Percentiles rank a stretch among this genome's conserved stretches.
These are phyloP conservation scores for Xylaria sp. DNA, from an alignment of 2,329 filamentous ascomycete genomes.

Conservation along the genomic window DNA sequence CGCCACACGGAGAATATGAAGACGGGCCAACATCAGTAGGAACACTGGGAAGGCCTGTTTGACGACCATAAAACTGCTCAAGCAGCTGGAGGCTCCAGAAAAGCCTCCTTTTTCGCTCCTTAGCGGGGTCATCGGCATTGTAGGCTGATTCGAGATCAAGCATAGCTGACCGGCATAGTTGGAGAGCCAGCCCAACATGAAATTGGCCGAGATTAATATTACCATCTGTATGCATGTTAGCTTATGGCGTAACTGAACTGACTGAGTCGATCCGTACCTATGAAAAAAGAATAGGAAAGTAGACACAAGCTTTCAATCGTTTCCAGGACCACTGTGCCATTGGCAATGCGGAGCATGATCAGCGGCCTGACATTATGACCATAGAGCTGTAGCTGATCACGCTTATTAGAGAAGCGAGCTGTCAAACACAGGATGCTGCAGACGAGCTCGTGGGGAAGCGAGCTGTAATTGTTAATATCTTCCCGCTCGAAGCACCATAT, in stretches of 20 bases:
- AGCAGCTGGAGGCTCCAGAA: conserved; percentile 40
- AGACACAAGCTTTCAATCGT: conserved; percentile 39
- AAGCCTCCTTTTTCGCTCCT: conserved; percentile 36
- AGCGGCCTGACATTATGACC: conserved; percentile 38
- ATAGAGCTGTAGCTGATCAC: conserved; percentile 34
- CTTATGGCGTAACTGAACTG: neutral
- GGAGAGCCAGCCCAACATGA: conserved; percentile 37
- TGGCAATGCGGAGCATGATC: conserved; percentile 40
- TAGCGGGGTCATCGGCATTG: conserved; percentile 25
- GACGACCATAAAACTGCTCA: conserved; percentile 38
- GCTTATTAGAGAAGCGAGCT: conserved; percentile 36
- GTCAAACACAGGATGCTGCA: conserved; percentile 38
- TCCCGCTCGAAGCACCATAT: conserved; percentile 40
- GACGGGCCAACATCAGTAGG: conserved; percentile 27
- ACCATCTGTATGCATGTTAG: conserved; percentile 34
- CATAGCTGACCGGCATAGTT: conserved; percentile 38
- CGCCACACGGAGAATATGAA: conserved; percentile 31
- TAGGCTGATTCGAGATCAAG: conserved; percentile 38
- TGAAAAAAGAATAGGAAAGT: conserved; percentile 38
- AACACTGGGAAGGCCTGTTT: conserved; percentile 32
- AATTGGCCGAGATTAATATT: conserved; percentile 40
- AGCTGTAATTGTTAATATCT: conserved; percentile 35
- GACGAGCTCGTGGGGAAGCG: conserved; percentile 37
- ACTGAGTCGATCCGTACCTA: conserved; percentile 25
- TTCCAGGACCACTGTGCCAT: conserved; percentile 35